phyloP scores from a whole-genome alignment of 768 basidiomycete species.

The Tylopilus sp. region DNA sequence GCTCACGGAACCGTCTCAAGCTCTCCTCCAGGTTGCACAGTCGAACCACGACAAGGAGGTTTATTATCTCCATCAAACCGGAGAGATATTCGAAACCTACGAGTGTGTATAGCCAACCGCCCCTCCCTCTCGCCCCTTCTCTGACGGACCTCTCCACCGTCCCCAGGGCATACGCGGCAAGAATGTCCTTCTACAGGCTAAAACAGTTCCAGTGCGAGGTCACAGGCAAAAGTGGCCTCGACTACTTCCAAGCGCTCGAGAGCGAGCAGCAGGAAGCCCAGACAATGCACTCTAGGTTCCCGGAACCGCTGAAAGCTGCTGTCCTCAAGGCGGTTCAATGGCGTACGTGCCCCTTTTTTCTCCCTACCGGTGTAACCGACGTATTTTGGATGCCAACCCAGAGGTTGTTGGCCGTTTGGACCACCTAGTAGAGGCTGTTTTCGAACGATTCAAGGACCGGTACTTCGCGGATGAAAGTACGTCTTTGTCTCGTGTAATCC shows the following conservation, averaged over 20 bases:
- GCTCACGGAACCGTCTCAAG: slow-evolving; percentile 75
- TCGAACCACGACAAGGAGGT: slow-evolving; percentile 70
- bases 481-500: slow-evolving; percentile 32
- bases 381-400: slow-evolving; percentile 32
- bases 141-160: slow-evolving; percentile 15
- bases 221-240: slow-evolving; percentile 88
- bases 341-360: slow-evolving; percentile 61
- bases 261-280: slow-evolving; percentile 89
- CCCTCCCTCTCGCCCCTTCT: slow-evolving; percentile 23
- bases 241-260: slow-evolving; percentile 92
- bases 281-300: slow-evolving; percentile 87
- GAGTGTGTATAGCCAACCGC: slow-evolving; percentile 57
- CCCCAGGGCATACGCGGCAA: slow-evolving; percentile 72
- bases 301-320: slow-evolving; percentile 87
- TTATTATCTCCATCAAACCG: slow-evolving; percentile 90
- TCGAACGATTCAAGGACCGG: slow-evolving; percentile 93
- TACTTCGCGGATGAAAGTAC: slow-evolving; percentile 89
- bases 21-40: slow-evolving; percentile 63
- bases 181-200: slow-evolving; percentile 91
- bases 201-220: slow-evolving; percentile 98
- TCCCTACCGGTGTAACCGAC: slow-evolving; percentile 14
- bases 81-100: slow-evolving; percentile 96
- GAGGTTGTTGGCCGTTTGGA: slow-evolving; percentile 97
- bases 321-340: slow-evolving; percentile 93
- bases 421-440: slow-evolving; percentile 91